Percentiles rank a stretch among this genome's conserved stretches.
phyloP scores from a whole-genome alignment of 1,139 yeast species.

The Yamadazyma trypodendri region DNA sequence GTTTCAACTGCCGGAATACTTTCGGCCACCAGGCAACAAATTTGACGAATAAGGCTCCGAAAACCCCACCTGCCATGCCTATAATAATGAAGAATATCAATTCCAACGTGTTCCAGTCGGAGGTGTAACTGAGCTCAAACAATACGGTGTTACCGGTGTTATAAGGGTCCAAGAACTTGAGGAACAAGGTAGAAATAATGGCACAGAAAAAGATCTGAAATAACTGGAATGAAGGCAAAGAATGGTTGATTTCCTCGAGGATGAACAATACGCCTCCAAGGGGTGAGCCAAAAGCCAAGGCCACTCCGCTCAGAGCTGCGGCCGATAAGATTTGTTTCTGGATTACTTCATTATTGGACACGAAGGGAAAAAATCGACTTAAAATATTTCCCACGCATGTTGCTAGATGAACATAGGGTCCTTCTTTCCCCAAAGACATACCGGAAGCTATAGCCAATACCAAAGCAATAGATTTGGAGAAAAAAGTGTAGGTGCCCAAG shows the following conservation, averaged over 20 bases:
- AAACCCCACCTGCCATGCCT: constrained; percentile 58
- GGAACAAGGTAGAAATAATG: constrained; percentile 53
- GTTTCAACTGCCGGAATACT: constrained; percentile 32
- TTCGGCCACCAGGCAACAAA: constrained; percentile 53
- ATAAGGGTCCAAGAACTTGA: constrained; percentile 59
- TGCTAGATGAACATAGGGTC: constrained; percentile 71
- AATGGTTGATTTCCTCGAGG: constrained; percentile 63
- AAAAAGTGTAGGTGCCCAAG: constrained; percentile 53
- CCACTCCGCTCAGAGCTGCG: constrained; percentile 68
- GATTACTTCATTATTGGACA: constrained; percentile 50
- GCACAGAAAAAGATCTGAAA: constrained; percentile 64
- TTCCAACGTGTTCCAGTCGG: constrained; percentile 57
- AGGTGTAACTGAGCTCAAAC: constrained; percentile 53
- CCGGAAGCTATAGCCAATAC: constrained; percentile 67
- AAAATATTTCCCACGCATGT: constrained; percentile 64
- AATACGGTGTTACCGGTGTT: constrained; percentile 63
- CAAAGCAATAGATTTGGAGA: constrained; percentile 51
- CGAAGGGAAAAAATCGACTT: constrained; percentile 51
- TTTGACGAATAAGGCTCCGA: constrained; percentile 55
- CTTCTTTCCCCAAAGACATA: constrained; percentile 66
- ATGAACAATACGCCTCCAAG: constrained; percentile 68
- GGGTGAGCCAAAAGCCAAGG: constrained; percentile 70
- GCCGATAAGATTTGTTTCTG: constrained; percentile 62
- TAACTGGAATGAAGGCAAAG: constrained; percentile 56
- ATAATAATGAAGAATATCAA: constrained; percentile 46